Conservation (phyloP, 192 early-diverging fungal species). For the Chytriomyces confervae region DNA sequence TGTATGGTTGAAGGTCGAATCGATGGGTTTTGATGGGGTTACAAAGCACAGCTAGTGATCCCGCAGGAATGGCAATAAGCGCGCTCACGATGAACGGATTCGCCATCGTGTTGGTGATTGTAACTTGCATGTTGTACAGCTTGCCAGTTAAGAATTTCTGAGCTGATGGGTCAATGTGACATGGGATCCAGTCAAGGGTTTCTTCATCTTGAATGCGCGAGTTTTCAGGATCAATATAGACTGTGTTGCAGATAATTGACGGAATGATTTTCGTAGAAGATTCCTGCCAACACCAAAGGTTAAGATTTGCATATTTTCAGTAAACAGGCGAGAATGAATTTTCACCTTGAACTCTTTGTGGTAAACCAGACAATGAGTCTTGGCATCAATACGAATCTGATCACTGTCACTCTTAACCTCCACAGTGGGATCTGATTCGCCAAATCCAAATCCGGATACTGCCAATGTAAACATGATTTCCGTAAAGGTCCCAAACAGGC, state of each 20-base stretch:
- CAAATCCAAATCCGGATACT: slow-evolving; percentile 13
- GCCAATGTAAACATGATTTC: slow-evolving; percentile 27
- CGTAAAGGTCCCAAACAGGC: slow-evolving; percentile 17
- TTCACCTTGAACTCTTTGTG: slow-evolving; percentile 34
- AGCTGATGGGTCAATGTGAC: slow-evolving; percentile 16
- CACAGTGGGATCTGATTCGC: not conserved
- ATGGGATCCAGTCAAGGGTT: slow-evolving; percentile 20
- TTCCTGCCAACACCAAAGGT: not conserved
- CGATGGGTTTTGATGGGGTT: slow-evolving; percentile 21
- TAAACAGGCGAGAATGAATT: not conserved
- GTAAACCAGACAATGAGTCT: slow-evolving; percentile 17
- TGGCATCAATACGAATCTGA: not conserved
- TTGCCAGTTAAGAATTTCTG: slow-evolving; percentile 27
- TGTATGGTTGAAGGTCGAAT: slow-evolving; percentile 18
- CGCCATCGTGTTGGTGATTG: slow-evolving; percentile 34
- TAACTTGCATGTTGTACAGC: slow-evolving; percentile 27
- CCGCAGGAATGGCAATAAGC: slow-evolving; percentile 10
- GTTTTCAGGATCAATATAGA: slow-evolving; percentile 30
- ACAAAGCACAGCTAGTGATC: slow-evolving; percentile 26
- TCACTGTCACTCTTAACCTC: slow-evolving; percentile 1
- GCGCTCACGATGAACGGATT: slow-evolving; percentile 7
- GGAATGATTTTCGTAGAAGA: slow-evolving; percentile 7
- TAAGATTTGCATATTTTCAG: not conserved
- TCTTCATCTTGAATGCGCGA: slow-evolving; percentile 15
- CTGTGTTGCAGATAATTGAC: slow-evolving; percentile 23